Base-by-base conservation (phyloP, 1,139 yeast genomes). In the Taphrina betulina region DNA sequence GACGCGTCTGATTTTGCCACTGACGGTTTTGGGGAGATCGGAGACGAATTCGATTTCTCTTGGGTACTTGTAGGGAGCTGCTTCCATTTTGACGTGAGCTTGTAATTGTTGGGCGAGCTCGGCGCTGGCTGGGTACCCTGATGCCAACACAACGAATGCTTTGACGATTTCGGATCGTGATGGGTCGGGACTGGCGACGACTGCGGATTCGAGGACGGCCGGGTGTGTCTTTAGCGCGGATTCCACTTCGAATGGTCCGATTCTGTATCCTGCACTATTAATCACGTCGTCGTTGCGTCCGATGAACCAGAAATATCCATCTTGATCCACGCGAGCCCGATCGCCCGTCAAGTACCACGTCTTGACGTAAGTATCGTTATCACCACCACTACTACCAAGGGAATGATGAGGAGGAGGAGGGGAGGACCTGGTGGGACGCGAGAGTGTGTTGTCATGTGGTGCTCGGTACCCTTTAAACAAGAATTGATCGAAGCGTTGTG, bases 271-370 rank as follows among this genome's bases (percentile, higher is more conserved):
- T 10, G 38, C n/a, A 34, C 16, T 12, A 17, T 34, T 34, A 17
- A 34, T 34, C 19, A 34, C 38, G 19, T 34, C 38, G 38, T 34
- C 38, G 8, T n/a, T 17, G 2, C 38, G 38, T 12, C 38, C 38
- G 19, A 34, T 17, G 38, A 34, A 34, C 38, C 38, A 34, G 3
- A 34, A 34, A 17, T 34, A 34, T 10, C 38, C 38, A 17, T 34
- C 38, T 34, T 14, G 2, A 17, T 34, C 38, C 2, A 10, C 10
- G 14, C 10, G 10, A 1, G 38, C 38, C 8, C 38, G 38, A 34
- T 34, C 38, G n/a, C 38, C 38, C 14, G 38, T 34, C 38, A 34
- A 17, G 14, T 34, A 34, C 38, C 38, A 34, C 38, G 10, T 17
- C 31, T 26, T 26, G n/a, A n/a, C n/a, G n/a, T n/a, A n/a, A 14